A percentile compares a stretch with the other conserved stretches of the same genome.
phyloP scores from a whole-genome alignment of 176 grass and related monocot species.

The Oryza officinalis region DNA sequence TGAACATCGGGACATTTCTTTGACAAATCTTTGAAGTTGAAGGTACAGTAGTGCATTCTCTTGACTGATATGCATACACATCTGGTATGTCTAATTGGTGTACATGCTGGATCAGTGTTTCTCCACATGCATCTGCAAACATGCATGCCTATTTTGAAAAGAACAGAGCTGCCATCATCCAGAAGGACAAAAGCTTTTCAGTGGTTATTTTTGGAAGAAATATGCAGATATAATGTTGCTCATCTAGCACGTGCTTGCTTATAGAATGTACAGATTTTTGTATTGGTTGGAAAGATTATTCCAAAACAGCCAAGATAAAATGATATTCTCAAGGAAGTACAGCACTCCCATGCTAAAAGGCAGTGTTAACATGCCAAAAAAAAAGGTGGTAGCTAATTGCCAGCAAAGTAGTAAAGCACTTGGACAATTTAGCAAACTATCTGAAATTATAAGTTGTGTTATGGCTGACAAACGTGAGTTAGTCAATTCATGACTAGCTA shows the following conservation, averaged over 20 bases:
- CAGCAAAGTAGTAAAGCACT: not conserved
- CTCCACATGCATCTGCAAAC: not conserved
- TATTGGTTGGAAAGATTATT: not conserved
- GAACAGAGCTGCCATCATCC: not conserved
- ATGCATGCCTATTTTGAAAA: not conserved
- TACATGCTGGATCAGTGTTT: not conserved
- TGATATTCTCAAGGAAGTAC: not conserved
- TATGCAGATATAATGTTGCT: not conserved
- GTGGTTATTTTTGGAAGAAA: not conserved
- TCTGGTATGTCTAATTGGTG: not conserved
- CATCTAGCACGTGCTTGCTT: not conserved
- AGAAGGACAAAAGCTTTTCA: not conserved
- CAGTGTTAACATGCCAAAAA: not conserved
- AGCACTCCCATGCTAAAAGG: not conserved
- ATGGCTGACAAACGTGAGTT: not conserved
- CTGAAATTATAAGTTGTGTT: not conserved
- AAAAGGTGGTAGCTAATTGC: not conserved
- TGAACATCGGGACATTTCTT: slow-evolving; percentile 19
- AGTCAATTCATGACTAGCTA: not conserved
- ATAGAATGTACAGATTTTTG: not conserved
- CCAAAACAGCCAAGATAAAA: not conserved
- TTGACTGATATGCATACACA: not conserved
- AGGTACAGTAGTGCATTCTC: not conserved
- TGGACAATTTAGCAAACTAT: not conserved
- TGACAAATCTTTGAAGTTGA: slow-evolving; percentile 26